Evolutionary conservation across 225 moss, liverwort and hornwort genomes (phyloP), one percentile per base, ranked within the genome.

Genomic region (Takakia lepidozioides): DNA sequence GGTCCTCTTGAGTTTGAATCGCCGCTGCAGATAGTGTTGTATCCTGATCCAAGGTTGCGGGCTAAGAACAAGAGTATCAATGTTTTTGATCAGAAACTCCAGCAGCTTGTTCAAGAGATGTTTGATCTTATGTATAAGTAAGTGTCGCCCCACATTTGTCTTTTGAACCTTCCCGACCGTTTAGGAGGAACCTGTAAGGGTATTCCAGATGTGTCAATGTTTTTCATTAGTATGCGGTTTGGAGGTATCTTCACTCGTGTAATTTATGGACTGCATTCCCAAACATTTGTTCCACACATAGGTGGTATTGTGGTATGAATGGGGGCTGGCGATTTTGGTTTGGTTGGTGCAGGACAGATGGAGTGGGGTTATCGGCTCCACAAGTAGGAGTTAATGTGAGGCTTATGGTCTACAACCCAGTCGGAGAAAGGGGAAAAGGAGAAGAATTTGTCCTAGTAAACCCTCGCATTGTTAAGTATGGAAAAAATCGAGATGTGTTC

Each of bases 341-440:
- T 6, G 32, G 11, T 6, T 32, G 32, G 32, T 35, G 19, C 63
- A 85, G 85, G 66, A 85, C 83, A 27, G 92, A 88, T 22, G 92
- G 92, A 56, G 92, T 93, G 56, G 92, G 92, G 19, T 66, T 93
- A 62, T 74, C 92, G 30, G 92, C 88, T 23, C 92, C 88, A 49
- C 88, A 93, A 66, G 92, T 88, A 19, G 92, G 88, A 52, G 85
- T 81, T 3, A 93, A 93, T 58, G 85, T 81, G 56, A 72, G 83
- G 66, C 64, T 93, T 28, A 93, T 93, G 92, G 77, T 88, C 7
- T 93, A 93, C 73, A 93, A 93, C 51, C 88, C 92, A 52, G 59
- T 81, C 46, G 92, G 85, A 42, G 85, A 83, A 54, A 83, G 74
- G 58, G 92, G 85, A 19, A 57, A 69, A 36, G 85, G 92, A 14